A percentile compares a stretch with the other conserved stretches of the same genome.
phyloP scores from a whole-genome alignment of 1,284 basidiomycete genomes.

The Trametes hirsuta region DNA sequence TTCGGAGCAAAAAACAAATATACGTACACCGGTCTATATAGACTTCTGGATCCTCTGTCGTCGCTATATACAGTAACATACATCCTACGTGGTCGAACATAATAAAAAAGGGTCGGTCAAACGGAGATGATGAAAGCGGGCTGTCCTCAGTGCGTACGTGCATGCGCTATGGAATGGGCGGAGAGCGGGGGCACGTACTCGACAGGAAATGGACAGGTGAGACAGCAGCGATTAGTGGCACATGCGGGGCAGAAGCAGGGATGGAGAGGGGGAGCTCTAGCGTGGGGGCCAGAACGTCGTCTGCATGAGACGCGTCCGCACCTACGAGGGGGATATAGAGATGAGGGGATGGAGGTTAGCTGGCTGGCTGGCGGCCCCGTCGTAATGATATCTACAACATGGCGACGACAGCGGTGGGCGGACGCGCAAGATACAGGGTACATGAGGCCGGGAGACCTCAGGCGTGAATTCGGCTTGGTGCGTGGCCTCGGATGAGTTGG shows the following conservation, averaged over 20 bases:
- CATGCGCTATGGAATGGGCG: no score
- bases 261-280: neutral
- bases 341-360: neutral
- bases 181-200: no score
- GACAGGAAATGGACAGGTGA: neutral
- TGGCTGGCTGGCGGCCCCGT: neutral
- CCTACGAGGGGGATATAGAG: neutral
- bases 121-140: neutral
- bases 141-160: neutral
- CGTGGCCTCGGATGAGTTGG: neutral
- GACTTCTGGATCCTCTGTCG: neutral
- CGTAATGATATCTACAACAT: no score
- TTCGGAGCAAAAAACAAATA: neutral
- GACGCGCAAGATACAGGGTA: no score
- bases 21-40: constrained; percentile 23
- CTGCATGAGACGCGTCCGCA: neutral
- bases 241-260: neutral
- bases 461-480: neutral
- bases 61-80: constrained; percentile 19
- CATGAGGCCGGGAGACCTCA: no score
- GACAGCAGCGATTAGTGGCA: neutral
- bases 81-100: neutral
- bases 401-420: neutral
- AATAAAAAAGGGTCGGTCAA: neutral
- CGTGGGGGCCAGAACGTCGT: neutral